A percentile compares a stretch with the other conserved stretches of the same genome.
These are phyloP conservation scores for Kockiozyma suomiensis DNA, from an alignment of 805 yeast species.

Conservation along the genomic window DNA sequence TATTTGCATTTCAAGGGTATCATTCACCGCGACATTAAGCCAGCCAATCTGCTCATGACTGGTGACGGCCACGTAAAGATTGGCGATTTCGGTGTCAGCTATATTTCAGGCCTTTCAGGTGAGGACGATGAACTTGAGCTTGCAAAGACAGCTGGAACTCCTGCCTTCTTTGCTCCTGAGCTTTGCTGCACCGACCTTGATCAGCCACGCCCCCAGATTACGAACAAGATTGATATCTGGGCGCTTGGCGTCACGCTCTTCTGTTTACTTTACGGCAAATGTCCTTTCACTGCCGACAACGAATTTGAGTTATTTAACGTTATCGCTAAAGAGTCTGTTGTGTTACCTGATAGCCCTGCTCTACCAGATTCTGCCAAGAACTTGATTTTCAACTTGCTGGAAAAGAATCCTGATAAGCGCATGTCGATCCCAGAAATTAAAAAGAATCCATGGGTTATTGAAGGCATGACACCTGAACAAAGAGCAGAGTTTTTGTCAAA, in stretches of 20 bases:
- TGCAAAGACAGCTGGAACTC: conserved; percentile 97
- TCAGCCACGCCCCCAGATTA: conserved; percentile 55
- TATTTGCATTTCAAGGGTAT: conserved; percentile 88
- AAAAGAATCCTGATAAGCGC: conserved; percentile 69
- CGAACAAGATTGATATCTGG: conserved; percentile 94
- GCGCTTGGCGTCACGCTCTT: conserved; percentile 91
- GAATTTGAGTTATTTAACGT: conserved; percentile 84
- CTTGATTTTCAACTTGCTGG: conserved; percentile 61
- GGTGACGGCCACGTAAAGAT: conserved; percentile 78
- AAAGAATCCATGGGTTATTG: conserved; percentile 67
- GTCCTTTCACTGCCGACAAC: conserved; percentile 86
- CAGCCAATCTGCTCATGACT: conserved; percentile 81
- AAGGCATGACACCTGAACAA: conserved; percentile 43
- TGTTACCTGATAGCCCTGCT: conserved; percentile 53
- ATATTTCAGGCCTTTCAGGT: conserved; percentile 51
- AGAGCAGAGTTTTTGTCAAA: conserved; percentile 16
- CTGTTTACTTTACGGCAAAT: conserved; percentile 81
- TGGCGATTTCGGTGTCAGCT: conserved; percentile 95
- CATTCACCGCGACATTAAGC: conserved; percentile 93
- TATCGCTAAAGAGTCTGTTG: conserved; percentile 64
- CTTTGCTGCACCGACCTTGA: conserved; percentile 63
- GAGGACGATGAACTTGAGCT: conserved; percentile 65
- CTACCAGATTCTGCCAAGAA: conserved; percentile 48
- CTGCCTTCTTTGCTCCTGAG: conserved; percentile 96
- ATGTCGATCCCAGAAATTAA: conserved; percentile 73